A percentile compares a stretch with the other conserved stretches of the same genome.
These are phyloP conservation scores for Calycina herbarum DNA, from an alignment of 2,329 filamentous ascomycete species.

Conservation along the genomic window DNA sequence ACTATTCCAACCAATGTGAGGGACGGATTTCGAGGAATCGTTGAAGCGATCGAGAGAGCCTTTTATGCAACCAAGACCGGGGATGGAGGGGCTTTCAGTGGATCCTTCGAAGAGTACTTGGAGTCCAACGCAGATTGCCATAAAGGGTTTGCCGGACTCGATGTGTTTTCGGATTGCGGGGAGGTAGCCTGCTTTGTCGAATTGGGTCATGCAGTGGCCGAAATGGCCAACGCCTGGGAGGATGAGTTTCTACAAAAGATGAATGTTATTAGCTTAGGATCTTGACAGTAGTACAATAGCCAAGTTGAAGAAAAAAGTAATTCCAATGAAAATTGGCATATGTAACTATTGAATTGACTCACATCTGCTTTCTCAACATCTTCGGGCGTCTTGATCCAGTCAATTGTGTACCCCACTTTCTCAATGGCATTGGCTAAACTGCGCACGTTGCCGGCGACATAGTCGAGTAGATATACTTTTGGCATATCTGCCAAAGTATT, in stretches of 20 bases:
- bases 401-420: conserved; percentile 87
- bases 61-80: conserved; percentile 75
- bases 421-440: conserved; percentile 98
- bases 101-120: conserved; percentile 90
- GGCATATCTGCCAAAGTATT: conserved; percentile 49
- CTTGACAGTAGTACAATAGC: neutral
- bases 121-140: conserved; percentile 94
- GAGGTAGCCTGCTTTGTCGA: conserved; percentile 78
- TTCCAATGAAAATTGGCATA: neutral
- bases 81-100: conserved; percentile 69
- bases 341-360: conserved; percentile 35
- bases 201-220: conserved; percentile 87
- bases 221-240: conserved; percentile 97
- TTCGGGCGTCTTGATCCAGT: conserved; percentile 84
- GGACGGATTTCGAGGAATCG: conserved; percentile 80
- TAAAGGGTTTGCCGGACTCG: conserved; percentile 88
- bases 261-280: conserved; percentile 10
- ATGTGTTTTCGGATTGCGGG: conserved; percentile 83
- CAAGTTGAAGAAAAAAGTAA: neutral
- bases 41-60: conserved; percentile 74
- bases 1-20: conserved; percentile 98
- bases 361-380: conserved; percentile 87
- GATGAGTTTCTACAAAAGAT: conserved; percentile 71
- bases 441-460: conserved; percentile 94
- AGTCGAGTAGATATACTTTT: conserved; percentile 77